phyloP scores from a whole-genome alignment of 2,329 filamentous ascomycete genomes.

The Xylariales sp. region DNA sequence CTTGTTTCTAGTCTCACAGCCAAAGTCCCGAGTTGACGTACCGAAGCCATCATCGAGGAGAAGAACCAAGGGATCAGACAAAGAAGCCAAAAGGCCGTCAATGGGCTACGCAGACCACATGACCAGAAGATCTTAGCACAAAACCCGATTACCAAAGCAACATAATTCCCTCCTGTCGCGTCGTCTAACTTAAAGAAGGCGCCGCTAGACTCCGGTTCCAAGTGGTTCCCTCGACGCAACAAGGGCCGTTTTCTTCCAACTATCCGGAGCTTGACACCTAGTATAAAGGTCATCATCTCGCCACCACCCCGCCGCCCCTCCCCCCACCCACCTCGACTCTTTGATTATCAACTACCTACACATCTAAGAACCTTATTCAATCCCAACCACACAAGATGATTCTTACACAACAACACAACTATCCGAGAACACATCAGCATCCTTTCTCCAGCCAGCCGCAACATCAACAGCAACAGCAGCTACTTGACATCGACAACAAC shows the following conservation, averaged over 20 bases:
- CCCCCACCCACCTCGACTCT: not conserved
- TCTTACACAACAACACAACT: conserved; percentile 25
- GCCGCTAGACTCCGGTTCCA: not conserved
- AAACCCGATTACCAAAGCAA: no score
- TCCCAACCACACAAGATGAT: conserved; percentile 22
- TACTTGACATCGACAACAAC: conserved; percentile 14
- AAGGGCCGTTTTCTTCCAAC: conserved; percentile 4
- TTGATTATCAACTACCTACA: not conserved
- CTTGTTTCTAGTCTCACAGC: no score
- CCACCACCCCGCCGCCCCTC: conserved; percentile 3
- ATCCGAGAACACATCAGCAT: conserved; percentile 21
- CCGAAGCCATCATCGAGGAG: no score
- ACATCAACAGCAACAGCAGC: conserved; percentile 16
- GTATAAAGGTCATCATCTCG: conserved; percentile 8
- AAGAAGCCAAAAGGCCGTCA: no score
- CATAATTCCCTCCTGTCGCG: no score
- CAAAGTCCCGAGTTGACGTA: no score
- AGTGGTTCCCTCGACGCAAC: not conserved
- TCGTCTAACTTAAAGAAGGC: no score
- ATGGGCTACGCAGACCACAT: no score
- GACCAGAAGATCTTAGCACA: no score
- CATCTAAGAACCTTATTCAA: not conserved
- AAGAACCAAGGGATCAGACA: no score
- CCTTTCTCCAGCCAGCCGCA: conserved; percentile 11
- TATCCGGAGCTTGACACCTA: not conserved